phyloP scores from a whole-genome alignment of 495 filamentous ascomycete species.

The Podospora tetraspora region DNA sequence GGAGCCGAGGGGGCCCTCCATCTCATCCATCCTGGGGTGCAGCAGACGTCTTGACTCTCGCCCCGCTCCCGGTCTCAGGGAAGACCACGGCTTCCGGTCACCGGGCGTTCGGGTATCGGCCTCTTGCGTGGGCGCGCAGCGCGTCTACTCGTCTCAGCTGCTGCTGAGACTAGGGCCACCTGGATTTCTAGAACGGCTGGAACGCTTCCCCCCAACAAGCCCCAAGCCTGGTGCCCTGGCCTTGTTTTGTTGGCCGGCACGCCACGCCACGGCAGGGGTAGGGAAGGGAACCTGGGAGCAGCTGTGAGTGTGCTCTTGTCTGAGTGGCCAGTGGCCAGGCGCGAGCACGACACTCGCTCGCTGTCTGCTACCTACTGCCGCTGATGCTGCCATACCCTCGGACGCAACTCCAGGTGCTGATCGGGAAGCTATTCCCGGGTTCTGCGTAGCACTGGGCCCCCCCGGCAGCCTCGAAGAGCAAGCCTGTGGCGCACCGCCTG shows the following conservation, averaged over 20 bases:
- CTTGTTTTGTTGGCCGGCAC: not conserved
- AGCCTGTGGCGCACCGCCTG: slow-evolving; percentile 1
- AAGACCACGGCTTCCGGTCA: not conserved
- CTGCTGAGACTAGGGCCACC: slow-evolving; percentile 3
- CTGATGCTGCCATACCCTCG: not conserved
- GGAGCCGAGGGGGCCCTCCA: not conserved
- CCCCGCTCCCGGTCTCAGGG: slow-evolving; percentile 10
- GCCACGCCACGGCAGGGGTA: not conserved
- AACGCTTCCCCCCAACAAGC: not conserved
- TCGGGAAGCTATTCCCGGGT: not conserved
- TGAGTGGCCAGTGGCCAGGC: not conserved
- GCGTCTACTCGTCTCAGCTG: slow-evolving; percentile 1
- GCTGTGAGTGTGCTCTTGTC: not conserved
- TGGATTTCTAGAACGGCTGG: slow-evolving; percentile 16
- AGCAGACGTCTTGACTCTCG: not conserved
- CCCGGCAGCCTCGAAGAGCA: not conserved
- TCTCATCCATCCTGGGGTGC: slow-evolving; percentile 4
- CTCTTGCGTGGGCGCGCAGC: slow-evolving; percentile 14
- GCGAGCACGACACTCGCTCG: not conserved
- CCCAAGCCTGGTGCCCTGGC: not conserved
- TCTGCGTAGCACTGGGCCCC: not conserved
- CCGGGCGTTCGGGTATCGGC: slow-evolving; percentile 6
- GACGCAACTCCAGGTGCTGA: not conserved
- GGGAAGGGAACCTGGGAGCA: too few species aligned
- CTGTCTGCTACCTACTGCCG: not conserved